Conservation (phyloP, 768 basidiomycete species). For the Termitomyces heimii region DNA sequence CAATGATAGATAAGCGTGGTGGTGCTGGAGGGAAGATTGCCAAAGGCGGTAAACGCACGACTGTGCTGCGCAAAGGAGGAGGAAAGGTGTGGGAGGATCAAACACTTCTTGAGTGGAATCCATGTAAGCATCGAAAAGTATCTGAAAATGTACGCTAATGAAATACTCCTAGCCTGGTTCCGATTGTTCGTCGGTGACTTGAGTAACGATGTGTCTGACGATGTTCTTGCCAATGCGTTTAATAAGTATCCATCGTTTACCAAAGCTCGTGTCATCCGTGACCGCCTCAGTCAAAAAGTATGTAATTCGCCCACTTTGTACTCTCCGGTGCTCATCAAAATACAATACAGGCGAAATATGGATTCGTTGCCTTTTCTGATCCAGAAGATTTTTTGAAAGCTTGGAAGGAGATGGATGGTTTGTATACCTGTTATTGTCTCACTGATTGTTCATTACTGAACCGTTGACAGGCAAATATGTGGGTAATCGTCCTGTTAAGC, state of each 20-base stretch:
- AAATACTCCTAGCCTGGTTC: slow-evolving; percentile 73
- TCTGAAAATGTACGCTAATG: slow-evolving; percentile 6
- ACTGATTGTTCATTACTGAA: neutral
- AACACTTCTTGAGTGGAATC: slow-evolving; percentile 95
- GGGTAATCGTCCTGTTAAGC: slow-evolving; percentile 92
- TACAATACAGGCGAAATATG: slow-evolving; percentile 77
- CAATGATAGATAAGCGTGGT: slow-evolving; percentile 84
- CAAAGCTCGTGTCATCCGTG: slow-evolving; percentile 93
- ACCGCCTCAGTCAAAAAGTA: slow-evolving; percentile 91
- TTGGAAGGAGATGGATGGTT: slow-evolving; percentile 99
- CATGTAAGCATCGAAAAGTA: slow-evolving; percentile 56
- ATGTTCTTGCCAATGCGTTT: slow-evolving; percentile 89
- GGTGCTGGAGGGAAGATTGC: slow-evolving; percentile 82
- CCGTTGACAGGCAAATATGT: slow-evolving; percentile 80
- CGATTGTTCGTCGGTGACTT: slow-evolving; percentile 96
- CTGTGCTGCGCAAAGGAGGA: slow-evolving; percentile 91
- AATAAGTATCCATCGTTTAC: slow-evolving; percentile 89
- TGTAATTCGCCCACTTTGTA: slow-evolving; percentile 6
- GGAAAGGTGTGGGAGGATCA: slow-evolving; percentile 99
- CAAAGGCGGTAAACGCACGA: slow-evolving; percentile 88
- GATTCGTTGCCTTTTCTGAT: slow-evolving; percentile 96
- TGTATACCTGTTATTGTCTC: slow-evolving; percentile 18
- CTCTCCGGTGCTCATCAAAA: neutral
- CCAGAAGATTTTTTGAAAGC: slow-evolving; percentile 98
- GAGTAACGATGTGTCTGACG: slow-evolving; percentile 97